Conservation (phyloP, 2,329 filamentous ascomycete genomes). For the Exophiala oligosperma region DNA sequence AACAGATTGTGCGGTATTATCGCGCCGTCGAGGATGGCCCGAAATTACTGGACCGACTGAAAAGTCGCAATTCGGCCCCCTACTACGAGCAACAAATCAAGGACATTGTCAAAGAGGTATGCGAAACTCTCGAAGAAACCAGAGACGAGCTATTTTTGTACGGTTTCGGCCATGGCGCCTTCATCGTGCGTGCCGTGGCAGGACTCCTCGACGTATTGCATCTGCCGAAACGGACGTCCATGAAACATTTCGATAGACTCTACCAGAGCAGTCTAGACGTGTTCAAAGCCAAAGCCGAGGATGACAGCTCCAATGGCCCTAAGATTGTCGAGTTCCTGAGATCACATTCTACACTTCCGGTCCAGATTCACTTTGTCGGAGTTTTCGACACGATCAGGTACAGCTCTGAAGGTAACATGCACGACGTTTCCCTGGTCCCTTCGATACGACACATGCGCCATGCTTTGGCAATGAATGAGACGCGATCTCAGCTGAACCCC, state of each 20-base stretch:
- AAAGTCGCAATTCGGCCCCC: constrained; percentile 6
- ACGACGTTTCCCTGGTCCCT: constrained; percentile 36
- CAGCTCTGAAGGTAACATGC: constrained; percentile 28
- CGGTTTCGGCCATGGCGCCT: constrained; percentile 44
- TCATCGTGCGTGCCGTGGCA: constrained; percentile 41
- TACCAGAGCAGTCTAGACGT: constrained; percentile 33
- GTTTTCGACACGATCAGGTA: constrained; percentile 40
- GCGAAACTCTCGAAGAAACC: constrained; percentile 20
- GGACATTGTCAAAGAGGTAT: constrained; percentile 20
- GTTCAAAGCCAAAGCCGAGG: constrained; percentile 22
- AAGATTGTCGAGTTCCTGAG: constrained; percentile 22
- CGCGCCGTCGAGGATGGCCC: constrained; percentile 18
- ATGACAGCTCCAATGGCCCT: constrained; percentile 24
- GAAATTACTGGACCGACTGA: constrained; percentile 20
- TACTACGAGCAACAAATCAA: constrained; percentile 27
- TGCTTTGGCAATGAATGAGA: constrained; percentile 43
- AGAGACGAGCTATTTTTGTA: constrained; percentile 44
- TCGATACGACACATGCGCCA: constrained; percentile 40
- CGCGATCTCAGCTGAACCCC: constrained; percentile 31
- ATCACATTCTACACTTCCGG: constrained; percentile 26
- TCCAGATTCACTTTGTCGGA: constrained; percentile 41
- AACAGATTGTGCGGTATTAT: constrained; percentile 26
- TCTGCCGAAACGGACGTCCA: constrained; percentile 22
- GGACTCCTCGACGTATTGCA: constrained; percentile 40
- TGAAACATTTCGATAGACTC: constrained; percentile 32